Base-by-base conservation (phyloP, 1,284 basidiomycete genomes). In the Sporisorium iseilematis-ciliati region DNA sequence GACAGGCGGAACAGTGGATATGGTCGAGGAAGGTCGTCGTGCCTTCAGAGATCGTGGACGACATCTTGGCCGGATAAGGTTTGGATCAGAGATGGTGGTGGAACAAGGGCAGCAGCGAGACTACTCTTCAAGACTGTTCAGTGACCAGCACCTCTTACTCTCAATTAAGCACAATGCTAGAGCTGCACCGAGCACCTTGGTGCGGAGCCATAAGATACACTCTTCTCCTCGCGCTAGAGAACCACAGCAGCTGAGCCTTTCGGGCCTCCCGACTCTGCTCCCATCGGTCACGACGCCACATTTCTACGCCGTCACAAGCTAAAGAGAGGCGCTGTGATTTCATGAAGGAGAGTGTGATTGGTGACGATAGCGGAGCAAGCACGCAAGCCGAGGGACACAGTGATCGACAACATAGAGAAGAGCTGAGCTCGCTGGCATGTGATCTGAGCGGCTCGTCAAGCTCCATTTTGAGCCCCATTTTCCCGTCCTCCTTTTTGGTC, bases 1-100 rank as follows among this genome's bases (percentile, higher is more conserved):
- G 57, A 50, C 74, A 76, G 10, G 65, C 58, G 20, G 46, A 59
- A 25, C 74, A 76, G 26, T 73, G 65, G 6, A 76, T 20, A 38
- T 73, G 69, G 14, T 71, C 58, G 33, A 73, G 54, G 25, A 73
- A 67, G 53, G 33, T 46, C 0, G 29, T 11, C 7, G 41, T 23
- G 2, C 20, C 8, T 23, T 59, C 54, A 10, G 63, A 61, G 16
- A 42, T 4, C 10, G 41, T 49, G 11, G 54, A 63, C 18, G 60
- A 14, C 66, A 69, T 63, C 18, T 29, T 29, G 48, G 16, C 16
- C 38, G 16, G 7, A 20, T 4, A 25, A 29, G n/a, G 4, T 25
- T 7, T 2, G 31, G 31, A 20, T 23, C 35, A 16, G 3, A 18
- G 57, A 43, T 57, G 57, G 21, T 52, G 57, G 23, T 41, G 2